Conservation (phyloP, 1,139 yeast genomes). For the Lizanozyma gosingica region DNA sequence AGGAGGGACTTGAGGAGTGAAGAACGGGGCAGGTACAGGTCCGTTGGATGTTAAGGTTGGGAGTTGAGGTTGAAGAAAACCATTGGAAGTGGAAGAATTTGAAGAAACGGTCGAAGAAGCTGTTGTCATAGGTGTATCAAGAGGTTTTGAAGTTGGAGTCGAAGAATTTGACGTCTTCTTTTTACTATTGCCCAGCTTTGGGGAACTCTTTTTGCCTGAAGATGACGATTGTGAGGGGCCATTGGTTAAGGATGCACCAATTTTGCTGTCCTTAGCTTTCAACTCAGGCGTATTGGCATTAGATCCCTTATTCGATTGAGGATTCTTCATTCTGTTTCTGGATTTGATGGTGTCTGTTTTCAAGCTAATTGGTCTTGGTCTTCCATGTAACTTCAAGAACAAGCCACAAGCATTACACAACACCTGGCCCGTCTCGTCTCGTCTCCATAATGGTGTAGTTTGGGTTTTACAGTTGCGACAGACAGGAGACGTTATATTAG, state of each 20-base stretch:
- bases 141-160: conserved; percentile 5
- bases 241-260: conserved; percentile 5
- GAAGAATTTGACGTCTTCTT: conserved; percentile 13
- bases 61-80: conserved; percentile 6
- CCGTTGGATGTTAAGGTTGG: conserved; percentile 5
- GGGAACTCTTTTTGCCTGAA: conserved; percentile 20
- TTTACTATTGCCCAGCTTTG: conserved; percentile 15
- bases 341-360: conserved; percentile 90
- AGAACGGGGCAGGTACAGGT: conserved; percentile 3
- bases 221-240: too few relatives aligned
- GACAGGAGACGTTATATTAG: conserved; percentile 54
- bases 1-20: conserved; percentile 3
- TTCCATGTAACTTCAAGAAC: conserved; percentile 81
- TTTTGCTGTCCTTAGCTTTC: conserved; percentile 26
- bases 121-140: neutral
- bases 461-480: conserved; percentile 90
- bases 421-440: conserved; percentile 90
- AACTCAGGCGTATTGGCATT: conserved; percentile 40
- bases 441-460: conserved; percentile 91
- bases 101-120: conserved; percentile 2
- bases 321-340: conserved; percentile 68
- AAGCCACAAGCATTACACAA: conserved; percentile 94
- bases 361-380: conserved; percentile 83
- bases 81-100: conserved; percentile 5
- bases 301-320: conserved; percentile 14